These are phyloP conservation scores for Fragaria vesca DNA, from an alignment of 306 rosid genomes.

Conservation along the genomic window DNA sequence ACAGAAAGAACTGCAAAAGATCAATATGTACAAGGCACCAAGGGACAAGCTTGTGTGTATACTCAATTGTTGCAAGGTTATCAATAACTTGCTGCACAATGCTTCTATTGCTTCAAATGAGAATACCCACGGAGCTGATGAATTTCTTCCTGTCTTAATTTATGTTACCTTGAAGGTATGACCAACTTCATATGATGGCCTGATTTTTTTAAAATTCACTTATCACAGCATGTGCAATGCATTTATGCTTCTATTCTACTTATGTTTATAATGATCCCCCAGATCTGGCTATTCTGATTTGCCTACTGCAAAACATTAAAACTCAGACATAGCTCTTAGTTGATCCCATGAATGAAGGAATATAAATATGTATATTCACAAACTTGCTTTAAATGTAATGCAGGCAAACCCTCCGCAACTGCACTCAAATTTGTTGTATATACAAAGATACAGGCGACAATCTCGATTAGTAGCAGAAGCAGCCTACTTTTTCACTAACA, in stretches of 20 bases:
- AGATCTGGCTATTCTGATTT: not conserved
- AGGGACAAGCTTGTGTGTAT: slow-evolving; percentile 95
- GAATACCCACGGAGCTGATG: slow-evolving; percentile 92
- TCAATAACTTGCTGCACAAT: slow-evolving; percentile 76
- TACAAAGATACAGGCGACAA: slow-evolving; percentile 87
- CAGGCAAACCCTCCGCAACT: slow-evolving; percentile 99
- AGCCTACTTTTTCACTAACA: slow-evolving; percentile 88
- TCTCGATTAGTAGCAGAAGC: slow-evolving; percentile 81
- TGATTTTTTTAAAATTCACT: not conserved
- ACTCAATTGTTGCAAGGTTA: slow-evolving; percentile 93
- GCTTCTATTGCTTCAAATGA: slow-evolving; percentile 86
- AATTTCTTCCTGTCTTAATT: slow-evolving; percentile 95
- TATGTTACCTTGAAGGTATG: slow-evolving; percentile 80
- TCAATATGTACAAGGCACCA: slow-evolving; percentile 97
- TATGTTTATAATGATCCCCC: not conserved
- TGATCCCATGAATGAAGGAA: not conserved
- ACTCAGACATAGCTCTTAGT: not conserved
- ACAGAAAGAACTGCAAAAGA: slow-evolving; percentile 92
- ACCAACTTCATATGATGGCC: slow-evolving; percentile 10
- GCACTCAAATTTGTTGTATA: slow-evolving; percentile 84
- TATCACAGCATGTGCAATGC: not conserved
- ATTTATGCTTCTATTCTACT: not conserved
- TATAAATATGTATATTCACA: slow-evolving; percentile 2
- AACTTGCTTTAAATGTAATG: slow-evolving; percentile 28
- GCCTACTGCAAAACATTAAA: not conserved